Evolutionary conservation across 1,284 basidiomycete genomes (phyloP), one percentile per base, ranked within the genome.

Genomic region (Exobasidium rhododendri): DNA sequence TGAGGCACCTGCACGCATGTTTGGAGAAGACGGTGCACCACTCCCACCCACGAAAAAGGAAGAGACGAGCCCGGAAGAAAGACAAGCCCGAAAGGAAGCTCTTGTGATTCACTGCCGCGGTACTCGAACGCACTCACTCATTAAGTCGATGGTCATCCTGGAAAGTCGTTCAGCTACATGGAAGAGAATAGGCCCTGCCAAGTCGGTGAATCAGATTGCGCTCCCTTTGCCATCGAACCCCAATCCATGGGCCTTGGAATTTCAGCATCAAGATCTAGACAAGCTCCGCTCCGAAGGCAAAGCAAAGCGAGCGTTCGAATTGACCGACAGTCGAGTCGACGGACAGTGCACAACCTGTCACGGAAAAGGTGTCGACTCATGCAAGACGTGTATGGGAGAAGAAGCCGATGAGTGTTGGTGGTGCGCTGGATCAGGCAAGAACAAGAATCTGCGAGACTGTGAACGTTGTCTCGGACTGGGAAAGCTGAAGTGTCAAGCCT

Each of bases 61-160:
- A n/a, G 70, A 70, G 60, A 70, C 67, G 2, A 67, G 66, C 51
- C 59, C 56, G 0, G 70, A 70, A 46, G 72, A 74, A 54, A 57
- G 66, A 11, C 56, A 61, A 44, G 67, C 68, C 1, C 66, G 72
- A 24, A 61, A 63, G 31, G 45, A 63, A 14, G 66, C 69, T 3
- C 61, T 74, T 11, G 29, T 43, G 2, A 59, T 69, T 32, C 60
- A 62, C 52, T 61, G 68, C 10, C 59, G 63, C 51, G 66, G 63
- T 47, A 68, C 68, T 58, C 60, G 69, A 46, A 63, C 52, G 14
- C 63, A 68, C 31, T 70, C 70, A 44, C 58, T 74, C 29, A 66
- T 74, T 68, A 74, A 74, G 60, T 70, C 72, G 4, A 69, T 68
- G 59, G 63, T 74, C 14, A 61, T 74, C n/a, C 60, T 74, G 62